These are phyloP conservation scores for Blastocystis sp. DNA, from an alignment of 352 stramenopile genomes.

Conservation along the genomic window DNA sequence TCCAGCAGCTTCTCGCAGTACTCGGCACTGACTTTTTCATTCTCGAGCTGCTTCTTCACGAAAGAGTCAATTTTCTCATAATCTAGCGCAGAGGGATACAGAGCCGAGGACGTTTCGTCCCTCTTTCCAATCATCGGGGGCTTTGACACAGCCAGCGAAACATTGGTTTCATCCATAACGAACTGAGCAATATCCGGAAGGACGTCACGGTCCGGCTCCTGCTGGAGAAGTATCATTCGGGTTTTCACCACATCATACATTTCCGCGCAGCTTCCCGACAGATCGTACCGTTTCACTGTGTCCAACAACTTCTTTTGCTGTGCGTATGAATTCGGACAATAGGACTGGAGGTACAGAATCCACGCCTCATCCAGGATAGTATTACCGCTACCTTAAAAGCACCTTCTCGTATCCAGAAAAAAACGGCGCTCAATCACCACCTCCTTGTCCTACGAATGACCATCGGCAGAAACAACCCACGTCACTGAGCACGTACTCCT, in stretches of 20 bases:
- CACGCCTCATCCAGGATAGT: not conserved
- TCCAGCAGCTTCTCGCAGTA: not conserved
- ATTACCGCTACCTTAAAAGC: not conserved
- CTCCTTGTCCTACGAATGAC: conserved; percentile 33
- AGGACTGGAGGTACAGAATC: conserved; percentile 51
- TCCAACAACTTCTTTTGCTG: conserved; percentile 18
- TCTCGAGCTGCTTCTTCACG: too few relatives aligned
- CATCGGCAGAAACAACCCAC: not conserved
- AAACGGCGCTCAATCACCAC: conserved; percentile 6
- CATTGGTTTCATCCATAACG: not conserved
- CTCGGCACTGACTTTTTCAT: not conserved
- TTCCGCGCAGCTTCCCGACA: not conserved
- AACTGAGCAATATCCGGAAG: not conserved
- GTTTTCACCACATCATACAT: conserved; percentile 22
- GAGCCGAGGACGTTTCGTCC: not conserved
- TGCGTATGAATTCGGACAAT: not conserved
- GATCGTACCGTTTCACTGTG: not conserved
- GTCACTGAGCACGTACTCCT: conserved; percentile 49
- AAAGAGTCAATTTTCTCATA: not conserved
- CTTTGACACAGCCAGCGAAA: not conserved
- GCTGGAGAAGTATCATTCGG: conserved; percentile 12
- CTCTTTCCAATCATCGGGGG: not conserved
- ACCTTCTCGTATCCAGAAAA: conserved; percentile 16
- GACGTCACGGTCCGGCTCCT: not conserved
- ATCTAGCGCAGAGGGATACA: not conserved